Conservation (phyloP, 148 eudicot species). For the Rhododendron molle region DNA sequence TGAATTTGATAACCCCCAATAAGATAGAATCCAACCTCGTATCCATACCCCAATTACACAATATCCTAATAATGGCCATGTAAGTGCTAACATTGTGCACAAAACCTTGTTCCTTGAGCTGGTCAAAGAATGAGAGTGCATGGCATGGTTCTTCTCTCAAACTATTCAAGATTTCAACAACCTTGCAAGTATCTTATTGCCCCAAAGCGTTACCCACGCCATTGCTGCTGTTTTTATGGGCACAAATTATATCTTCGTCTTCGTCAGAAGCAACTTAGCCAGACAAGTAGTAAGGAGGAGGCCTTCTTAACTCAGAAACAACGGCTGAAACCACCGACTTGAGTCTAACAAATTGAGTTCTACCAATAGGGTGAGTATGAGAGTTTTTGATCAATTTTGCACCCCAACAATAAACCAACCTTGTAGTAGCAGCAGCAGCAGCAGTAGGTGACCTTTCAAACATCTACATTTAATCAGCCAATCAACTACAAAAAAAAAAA, state of each 20-base stretch:
- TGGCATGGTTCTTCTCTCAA: constrained; percentile 37
- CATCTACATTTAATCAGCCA: background rate
- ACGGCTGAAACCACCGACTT: constrained; percentile 34
- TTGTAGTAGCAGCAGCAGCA: constrained; percentile 1
- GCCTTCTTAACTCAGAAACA: constrained; percentile 22
- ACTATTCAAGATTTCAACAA: constrained; percentile 26
- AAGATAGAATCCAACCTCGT: constrained; percentile 37
- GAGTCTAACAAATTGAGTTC: constrained; percentile 20
- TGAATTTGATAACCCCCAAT: constrained; percentile 34
- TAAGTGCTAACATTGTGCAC: constrained; percentile 43
- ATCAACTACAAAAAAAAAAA: background rate
- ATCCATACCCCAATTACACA: constrained; percentile 40
- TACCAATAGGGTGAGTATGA: background rate
- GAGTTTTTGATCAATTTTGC: background rate
- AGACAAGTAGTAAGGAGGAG: constrained; percentile 14
- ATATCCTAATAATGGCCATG: constrained; percentile 39
- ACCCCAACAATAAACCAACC: constrained; percentile 29
- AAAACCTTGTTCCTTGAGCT: constrained; percentile 48
- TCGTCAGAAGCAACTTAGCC: constrained; percentile 23
- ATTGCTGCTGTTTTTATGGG: background rate
- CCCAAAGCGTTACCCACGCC: constrained; percentile 7
- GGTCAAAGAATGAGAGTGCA: constrained; percentile 39
- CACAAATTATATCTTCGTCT: constrained; percentile 24
- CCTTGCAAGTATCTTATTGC: constrained; percentile 30
- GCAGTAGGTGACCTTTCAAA: constrained; percentile 22